Conservation (phyloP, 2,329 filamentous ascomycete genomes). For the Elsinoe arachidis region DNA sequence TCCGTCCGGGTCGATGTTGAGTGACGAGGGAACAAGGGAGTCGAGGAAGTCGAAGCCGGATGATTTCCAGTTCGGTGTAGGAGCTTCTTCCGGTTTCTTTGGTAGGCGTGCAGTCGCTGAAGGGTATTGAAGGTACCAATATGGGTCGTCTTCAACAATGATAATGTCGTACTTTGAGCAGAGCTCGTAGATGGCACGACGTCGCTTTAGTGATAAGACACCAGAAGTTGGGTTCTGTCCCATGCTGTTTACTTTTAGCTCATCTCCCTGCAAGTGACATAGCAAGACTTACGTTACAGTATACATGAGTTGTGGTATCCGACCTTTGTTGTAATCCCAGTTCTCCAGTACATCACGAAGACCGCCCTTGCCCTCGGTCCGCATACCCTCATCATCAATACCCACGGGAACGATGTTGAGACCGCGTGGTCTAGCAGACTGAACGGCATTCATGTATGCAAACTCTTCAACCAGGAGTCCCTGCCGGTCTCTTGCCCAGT, state of each 20-base stretch:
- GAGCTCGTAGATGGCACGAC: slow-evolving; percentile 69
- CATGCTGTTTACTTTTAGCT: slow-evolving; percentile 43
- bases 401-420: slow-evolving; percentile 65
- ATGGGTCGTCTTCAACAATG: slow-evolving; percentile 90
- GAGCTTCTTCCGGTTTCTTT: slow-evolving; percentile 37
- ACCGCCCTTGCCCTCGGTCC: slow-evolving; percentile 62
- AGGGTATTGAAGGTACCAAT: slow-evolving; percentile 89
- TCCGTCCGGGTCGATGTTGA: slow-evolving; percentile 74
- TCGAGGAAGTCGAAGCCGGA: slow-evolving; percentile 72
- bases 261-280: not conserved
- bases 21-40: slow-evolving; percentile 71
- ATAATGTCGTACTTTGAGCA: slow-evolving; percentile 80
- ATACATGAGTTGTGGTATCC: slow-evolving; percentile 75
- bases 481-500: slow-evolving; percentile 61
- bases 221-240: slow-evolving; percentile 84
- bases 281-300: slow-evolving; percentile 65
- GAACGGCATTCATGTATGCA: slow-evolving; percentile 68
- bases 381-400: slow-evolving; percentile 73
- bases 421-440: slow-evolving; percentile 57
- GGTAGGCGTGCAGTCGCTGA: slow-evolving; percentile 46
- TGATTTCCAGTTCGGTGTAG: slow-evolving; percentile 38
- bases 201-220: slow-evolving; percentile 62
- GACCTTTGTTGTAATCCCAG: slow-evolving; percentile 69
- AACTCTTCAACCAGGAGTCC: slow-evolving; percentile 73
- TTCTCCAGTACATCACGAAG: slow-evolving; percentile 69